Evolutionary conservation across 495 filamentous ascomycete species (phyloP), one percentile per base, ranked within the genome.

Genomic region (Xylaria cubensis): DNA sequence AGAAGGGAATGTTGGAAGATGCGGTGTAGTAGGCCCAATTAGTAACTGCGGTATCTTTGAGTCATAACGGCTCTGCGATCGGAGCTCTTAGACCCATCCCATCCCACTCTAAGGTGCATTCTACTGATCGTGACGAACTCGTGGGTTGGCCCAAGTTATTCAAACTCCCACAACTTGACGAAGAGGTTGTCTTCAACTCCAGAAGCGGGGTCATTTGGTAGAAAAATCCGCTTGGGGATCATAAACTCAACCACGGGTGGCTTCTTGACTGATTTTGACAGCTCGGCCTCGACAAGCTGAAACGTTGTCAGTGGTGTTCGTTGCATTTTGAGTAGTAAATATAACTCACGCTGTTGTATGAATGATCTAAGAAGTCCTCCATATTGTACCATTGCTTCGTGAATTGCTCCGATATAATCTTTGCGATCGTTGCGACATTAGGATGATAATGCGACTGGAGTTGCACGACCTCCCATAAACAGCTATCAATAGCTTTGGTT

Each of bases 311-410:
- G 81, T 41, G 26, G 2, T 1, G 9, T 39, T 26, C 8, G 19
- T 51, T 44, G 29, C 29, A 17, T 2, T n/a, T 13, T 12, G 41
- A 36, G 32, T 8, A 10, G 44, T 39, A 15, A 67, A 29, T 21
- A 34, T 70, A 50, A 88, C 92, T 88, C 83, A 93, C 92, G 75
- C 91, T 94, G 73, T 86, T 89, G 81, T 98, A 98, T 6, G 92
- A 94, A 81, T 98, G 94, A 79, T 98, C 97, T 66, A 98, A 82
- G 82, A 99, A 99, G 76, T 99, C 97, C 76, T 99, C 97, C 21
- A 97, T 76, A 73, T 91, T 93, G 81, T 98, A 99, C 13, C 89
- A 84, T 80, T 94, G 91, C 84, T 98, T 99, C 4, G 95, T 98
- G 81, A 98, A 99, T 81, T 98, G 96, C 84, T 99, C 94, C 32